Percentiles rank a stretch among this genome's conserved stretches.
Conservation (phyloP, 345 rosid species). For the Eucalyptus cloeziana region DNA sequence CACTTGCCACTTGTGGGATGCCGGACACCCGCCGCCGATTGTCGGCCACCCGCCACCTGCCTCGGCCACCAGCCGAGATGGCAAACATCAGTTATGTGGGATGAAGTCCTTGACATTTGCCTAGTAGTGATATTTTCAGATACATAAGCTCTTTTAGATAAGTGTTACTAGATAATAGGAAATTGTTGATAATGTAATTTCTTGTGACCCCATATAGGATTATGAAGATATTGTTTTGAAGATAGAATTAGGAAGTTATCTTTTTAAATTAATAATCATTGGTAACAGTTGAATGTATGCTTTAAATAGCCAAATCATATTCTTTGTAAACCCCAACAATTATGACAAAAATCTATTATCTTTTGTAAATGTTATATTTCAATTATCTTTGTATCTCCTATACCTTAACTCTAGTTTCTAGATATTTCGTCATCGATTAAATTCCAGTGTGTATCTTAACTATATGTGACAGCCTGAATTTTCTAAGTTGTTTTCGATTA, state of each 20-base stretch:
- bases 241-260: too few species aligned
- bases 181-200: not conserved
- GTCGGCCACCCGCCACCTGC: accelerated
- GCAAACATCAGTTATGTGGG: not conserved
- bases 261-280: too few species aligned
- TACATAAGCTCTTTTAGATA: not conserved
- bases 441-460: not conserved
- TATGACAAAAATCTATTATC: not conserved
- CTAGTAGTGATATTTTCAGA: not conserved
- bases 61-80: too few species aligned
- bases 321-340: not conserved
- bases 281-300: not conserved
- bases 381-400: not conserved
- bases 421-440: not conserved
- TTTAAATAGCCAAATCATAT: not conserved
- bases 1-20: too few species aligned
- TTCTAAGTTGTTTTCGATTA: too few species aligned
- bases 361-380: too few species aligned
- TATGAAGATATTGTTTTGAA: not conserved
- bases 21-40: accelerated
- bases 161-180: not conserved
- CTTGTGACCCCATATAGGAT: not conserved
- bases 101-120: not conserved
- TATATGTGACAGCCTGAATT: too few species aligned
- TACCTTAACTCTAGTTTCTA: not conserved